phyloP scores from a whole-genome alignment of 495 filamentous ascomycete species.

The Melanomma pulvis-pyrius region DNA sequence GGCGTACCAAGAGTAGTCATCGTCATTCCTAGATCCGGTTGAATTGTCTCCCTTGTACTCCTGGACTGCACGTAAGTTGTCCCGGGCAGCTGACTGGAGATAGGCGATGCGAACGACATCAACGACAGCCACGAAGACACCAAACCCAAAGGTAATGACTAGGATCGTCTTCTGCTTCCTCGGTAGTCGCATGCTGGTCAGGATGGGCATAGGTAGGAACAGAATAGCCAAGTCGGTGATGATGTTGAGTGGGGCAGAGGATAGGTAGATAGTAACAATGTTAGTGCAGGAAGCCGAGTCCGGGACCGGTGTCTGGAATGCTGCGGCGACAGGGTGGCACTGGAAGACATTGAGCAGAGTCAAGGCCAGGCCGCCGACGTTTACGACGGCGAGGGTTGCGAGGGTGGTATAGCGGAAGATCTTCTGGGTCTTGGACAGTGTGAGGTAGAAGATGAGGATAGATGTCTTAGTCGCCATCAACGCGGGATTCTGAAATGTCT shows the following conservation, averaged over 20 bases:
- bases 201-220: conserved; percentile 81
- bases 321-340: conserved; percentile 72
- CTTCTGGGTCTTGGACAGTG: conserved; percentile 73
- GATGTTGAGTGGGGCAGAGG: conserved; percentile 81
- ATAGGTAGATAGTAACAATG: conserved; percentile 79
- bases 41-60: conserved; percentile 21
- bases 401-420: conserved; percentile 72
- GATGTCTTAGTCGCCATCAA: conserved; percentile 88
- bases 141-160: conserved; percentile 77
- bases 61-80: conserved; percentile 18
- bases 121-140: conserved; percentile 83
- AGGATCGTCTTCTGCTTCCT: conserved; percentile 82
- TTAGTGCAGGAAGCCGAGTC: conserved; percentile 63
- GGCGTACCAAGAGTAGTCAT: conserved; percentile 72
- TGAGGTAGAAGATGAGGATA: conserved; percentile 87
- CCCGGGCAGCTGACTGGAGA: conserved; percentile 67
- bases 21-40: conserved; percentile 30
- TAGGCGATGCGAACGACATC: conserved; percentile 90
- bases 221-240: conserved; percentile 82
- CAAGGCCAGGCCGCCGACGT: conserved; percentile 73
- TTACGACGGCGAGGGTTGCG: conserved; percentile 71
- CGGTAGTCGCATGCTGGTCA: conserved; percentile 82
- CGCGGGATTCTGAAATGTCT: conserved; percentile 71
- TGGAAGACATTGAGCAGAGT: conserved; percentile 88
- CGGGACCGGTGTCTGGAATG: conserved; percentile 55